These are phyloP conservation scores for Chrysosporium keratinophilum DNA, from an alignment of 2,329 filamentous ascomycete species.

Conservation along the genomic window DNA sequence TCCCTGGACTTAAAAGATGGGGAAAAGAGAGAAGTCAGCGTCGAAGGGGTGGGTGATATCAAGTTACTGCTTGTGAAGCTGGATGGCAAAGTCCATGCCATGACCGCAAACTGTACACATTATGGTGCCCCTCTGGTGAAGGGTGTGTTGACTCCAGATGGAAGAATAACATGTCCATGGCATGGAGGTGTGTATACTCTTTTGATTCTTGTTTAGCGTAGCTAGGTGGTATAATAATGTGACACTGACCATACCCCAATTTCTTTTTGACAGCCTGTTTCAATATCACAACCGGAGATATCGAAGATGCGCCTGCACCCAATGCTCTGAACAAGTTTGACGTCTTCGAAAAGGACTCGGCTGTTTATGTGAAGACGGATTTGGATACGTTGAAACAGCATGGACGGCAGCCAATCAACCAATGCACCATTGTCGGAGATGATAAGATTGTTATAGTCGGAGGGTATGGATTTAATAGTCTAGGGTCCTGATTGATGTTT, in stretches of 20 bases:
- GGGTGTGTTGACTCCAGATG: conserved; percentile 71
- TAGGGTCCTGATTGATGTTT: too few relatives aligned
- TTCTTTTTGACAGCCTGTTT: conserved; percentile 61
- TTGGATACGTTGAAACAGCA: conserved; percentile 67
- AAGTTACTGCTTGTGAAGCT: conserved; percentile 81
- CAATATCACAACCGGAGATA: conserved; percentile 76
- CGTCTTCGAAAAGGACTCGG: conserved; percentile 67
- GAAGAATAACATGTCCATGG: conserved; percentile 87
- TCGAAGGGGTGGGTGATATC: conserved; percentile 75
- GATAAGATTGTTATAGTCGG: conserved; percentile 73
- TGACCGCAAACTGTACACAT: conserved; percentile 76
- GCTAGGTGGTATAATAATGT: too few relatives aligned
- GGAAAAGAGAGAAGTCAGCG: conserved; percentile 78
- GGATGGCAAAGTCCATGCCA: conserved; percentile 63
- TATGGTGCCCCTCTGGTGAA: conserved; percentile 85
- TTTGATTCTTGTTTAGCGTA: conserved; percentile 1
- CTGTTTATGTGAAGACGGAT: conserved; percentile 73
- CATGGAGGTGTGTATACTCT: conserved; percentile 62
- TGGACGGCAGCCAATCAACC: conserved; percentile 61
- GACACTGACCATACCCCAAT: background rate
- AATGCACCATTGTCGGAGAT: conserved; percentile 50
- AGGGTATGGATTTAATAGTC: conserved; percentile 40
- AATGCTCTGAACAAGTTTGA: conserved; percentile 78
- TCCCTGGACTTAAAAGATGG: conserved; percentile 65
- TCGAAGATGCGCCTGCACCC: conserved; percentile 86